Evolutionary conservation across 768 basidiomycete species (phyloP), one percentile per base, ranked within the genome.

Genomic region (Agaricus sinodeliciosus): DNA sequence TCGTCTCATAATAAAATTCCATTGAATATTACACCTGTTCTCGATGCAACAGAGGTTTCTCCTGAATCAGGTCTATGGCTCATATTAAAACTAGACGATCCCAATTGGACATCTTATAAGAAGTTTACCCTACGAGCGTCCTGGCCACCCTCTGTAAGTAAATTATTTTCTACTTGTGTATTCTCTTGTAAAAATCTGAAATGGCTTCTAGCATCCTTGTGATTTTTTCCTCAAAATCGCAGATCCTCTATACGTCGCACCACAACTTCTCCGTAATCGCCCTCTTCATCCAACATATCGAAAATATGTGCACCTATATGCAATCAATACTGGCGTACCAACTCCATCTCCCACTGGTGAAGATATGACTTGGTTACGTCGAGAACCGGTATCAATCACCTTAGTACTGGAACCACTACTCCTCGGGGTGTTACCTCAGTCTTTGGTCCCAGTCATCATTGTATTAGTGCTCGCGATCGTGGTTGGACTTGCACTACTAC

Each of bases 351-450:
- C 57, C 48, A 57, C 55, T 31, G 41, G 31, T 3, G 27, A 59
- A 50, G 51, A 57, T 37, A 37, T 59, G 26, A 57, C 57, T n/a
- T 55, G 59, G 27, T 41, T 58, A 13, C 54, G 49, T 12, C 68
- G 58, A n/a, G 56, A 60, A 22, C 48, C 62, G 0, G 73, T 86
- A 4, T 72, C 82, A 3, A 72, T 87, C 57, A 63, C 73, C 51
- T 58, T 87, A 13, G 64, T 71, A 16, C 61, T 87, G 41, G 86
- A 88, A 59, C 86, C 81, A 25, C 64, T 81, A 1, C 72, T 78
- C 50, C 60, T 81, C n/a, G 82, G 80, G 13, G 64, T 82, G 19
- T 62, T 88, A 26, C 85, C 85, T 8, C 70, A 72, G 15, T 76
- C 82, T 0, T 62, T 84, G n/a, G 47, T 70, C 8, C 72, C 74